A percentile compares a stretch with the other conserved stretches of the same genome.
These are phyloP conservation scores for Phytophthora crassamura DNA, from an alignment of 352 stramenopile genomes.

Conservation along the genomic window DNA sequence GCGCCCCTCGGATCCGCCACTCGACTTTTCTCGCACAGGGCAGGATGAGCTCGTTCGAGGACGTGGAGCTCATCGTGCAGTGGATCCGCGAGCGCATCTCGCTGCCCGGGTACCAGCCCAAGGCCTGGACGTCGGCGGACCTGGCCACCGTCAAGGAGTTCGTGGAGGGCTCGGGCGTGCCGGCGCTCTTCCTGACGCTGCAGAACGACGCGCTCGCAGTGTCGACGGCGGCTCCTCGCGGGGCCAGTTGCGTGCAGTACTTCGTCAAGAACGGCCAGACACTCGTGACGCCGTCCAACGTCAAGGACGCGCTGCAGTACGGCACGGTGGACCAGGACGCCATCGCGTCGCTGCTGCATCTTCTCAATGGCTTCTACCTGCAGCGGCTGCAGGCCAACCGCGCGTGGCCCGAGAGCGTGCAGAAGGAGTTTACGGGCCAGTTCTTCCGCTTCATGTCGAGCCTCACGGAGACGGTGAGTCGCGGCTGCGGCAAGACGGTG, in stretches of 20 bases:
- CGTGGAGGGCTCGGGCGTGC: slow-evolving; percentile 69
- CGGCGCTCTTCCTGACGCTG: slow-evolving; percentile 72
- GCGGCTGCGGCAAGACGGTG: slow-evolving; percentile 92
- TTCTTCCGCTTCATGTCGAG: slow-evolving; percentile 96
- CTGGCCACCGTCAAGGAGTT: slow-evolving; percentile 88
- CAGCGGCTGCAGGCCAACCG: slow-evolving; percentile 82
- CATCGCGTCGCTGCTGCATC: slow-evolving; percentile 81
- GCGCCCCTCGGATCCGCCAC: slow-evolving; percentile 17
- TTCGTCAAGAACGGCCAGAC: slow-evolving; percentile 90
- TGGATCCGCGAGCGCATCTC: slow-evolving; percentile 87
- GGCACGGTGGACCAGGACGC: slow-evolving; percentile 81
- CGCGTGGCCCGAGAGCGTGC: slow-evolving; percentile 93
- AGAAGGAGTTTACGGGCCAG: slow-evolving; percentile 94
- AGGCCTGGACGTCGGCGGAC: slow-evolving; percentile 79
- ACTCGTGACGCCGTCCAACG: slow-evolving; percentile 62
- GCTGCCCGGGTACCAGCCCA: slow-evolving; percentile 71
- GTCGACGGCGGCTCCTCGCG: slow-evolving; percentile 62
- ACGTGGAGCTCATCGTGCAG: slow-evolving; percentile 84
- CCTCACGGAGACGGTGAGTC: slow-evolving; percentile 93
- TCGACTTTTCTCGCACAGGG: neutral
- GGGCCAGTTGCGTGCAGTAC: slow-evolving; percentile 73
- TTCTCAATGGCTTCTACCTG: slow-evolving; percentile 88
- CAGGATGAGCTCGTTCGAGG: slow-evolving; percentile 84
- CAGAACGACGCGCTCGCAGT: slow-evolving; percentile 58
- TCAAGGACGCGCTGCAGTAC: slow-evolving; percentile 72